A percentile compares a stretch with the other conserved stretches of the same genome.
These are phyloP conservation scores for Zygosaccharomyces pseudobailii DNA, from an alignment of 1,139 yeast genomes.

Conservation along the genomic window DNA sequence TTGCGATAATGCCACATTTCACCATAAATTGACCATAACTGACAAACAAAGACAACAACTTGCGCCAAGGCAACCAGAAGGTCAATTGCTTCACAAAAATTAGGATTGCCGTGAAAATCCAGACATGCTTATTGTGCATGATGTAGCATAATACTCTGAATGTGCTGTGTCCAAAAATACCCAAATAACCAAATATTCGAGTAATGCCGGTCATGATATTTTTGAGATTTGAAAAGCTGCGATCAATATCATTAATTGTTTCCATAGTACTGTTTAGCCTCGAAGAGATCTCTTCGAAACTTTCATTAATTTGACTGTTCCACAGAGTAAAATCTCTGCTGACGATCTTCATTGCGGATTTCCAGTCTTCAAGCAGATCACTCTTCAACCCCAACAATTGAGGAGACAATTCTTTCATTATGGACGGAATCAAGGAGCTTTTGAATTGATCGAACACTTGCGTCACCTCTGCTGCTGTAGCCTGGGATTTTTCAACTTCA, in stretches of 20 bases:
- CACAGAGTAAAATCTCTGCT: constrained; percentile 12
- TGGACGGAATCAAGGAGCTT: constrained; percentile 6
- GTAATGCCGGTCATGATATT: not conserved
- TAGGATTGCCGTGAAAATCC: constrained; percentile 1
- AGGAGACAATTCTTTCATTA: constrained; percentile 4
- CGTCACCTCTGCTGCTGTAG: constrained; percentile 5
- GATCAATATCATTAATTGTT: constrained; percentile 13
- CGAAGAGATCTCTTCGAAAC: constrained; percentile 11
- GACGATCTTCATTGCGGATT: constrained; percentile 6
- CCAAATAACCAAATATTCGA: not conserved
- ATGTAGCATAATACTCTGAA: not conserved
- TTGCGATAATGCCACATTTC: constrained; percentile 7
- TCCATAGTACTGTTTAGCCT: constrained; percentile 13
- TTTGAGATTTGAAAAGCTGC: constrained; percentile 6
- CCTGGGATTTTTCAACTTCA: constrained; percentile 5
- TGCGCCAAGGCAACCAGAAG: not conserved
- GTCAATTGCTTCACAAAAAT: not conserved
- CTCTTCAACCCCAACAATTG: constrained; percentile 10
- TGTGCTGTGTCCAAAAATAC: not conserved
- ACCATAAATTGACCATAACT: not conserved
- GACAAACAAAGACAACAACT: not conserved
- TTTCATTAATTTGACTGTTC: constrained; percentile 11
- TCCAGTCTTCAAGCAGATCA: constrained; percentile 14
- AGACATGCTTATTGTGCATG: not conserved
- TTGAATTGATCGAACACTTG: constrained; percentile 8